Conservation (phyloP, 805 yeast genomes). For the Isabelozyma rhagii region DNA sequence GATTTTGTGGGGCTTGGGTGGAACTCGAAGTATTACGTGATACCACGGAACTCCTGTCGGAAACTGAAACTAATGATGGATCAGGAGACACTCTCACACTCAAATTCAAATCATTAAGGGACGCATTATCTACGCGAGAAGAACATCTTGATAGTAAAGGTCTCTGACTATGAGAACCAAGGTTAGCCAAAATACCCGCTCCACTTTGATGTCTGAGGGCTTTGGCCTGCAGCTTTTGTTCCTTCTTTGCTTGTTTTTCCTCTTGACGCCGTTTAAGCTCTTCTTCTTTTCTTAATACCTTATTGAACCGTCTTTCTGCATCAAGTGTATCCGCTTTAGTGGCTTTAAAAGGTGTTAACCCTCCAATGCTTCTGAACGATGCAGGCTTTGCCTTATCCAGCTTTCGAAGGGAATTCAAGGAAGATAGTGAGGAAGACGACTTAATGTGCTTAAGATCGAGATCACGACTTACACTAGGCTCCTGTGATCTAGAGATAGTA, state of each 20-base stretch:
- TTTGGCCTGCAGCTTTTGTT: constrained; percentile 5
- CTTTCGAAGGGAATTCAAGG: neutral
- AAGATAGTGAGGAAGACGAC: constrained; percentile 7
- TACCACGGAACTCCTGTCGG: constrained; percentile 3
- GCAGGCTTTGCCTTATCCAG: constrained; percentile 9
- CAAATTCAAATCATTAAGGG: neutral
- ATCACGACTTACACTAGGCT: neutral
- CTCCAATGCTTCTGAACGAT: constrained; percentile 21
- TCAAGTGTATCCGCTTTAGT: constrained; percentile 21
- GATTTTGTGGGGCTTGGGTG: neutral
- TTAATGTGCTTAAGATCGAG: constrained; percentile 4
- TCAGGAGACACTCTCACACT: constrained; percentile 1
- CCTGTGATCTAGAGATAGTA: neutral
- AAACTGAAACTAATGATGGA: constrained; percentile 2
- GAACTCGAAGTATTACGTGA: neutral
- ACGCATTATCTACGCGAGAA: neutral
- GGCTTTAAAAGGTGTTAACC: constrained; percentile 30
- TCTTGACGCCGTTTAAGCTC: constrained; percentile 8
- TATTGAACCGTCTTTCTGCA: constrained; percentile 30
- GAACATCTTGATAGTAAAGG: neutral
- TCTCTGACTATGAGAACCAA: neutral
- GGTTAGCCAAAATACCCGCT: neutral
- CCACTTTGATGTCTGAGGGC: neutral
- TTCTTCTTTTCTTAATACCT: constrained; percentile 29
- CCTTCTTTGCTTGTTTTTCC: constrained; percentile 3